These are phyloP conservation scores for Podila epicladia DNA, from an alignment of 192 early-diverging fungal species.

Conservation along the genomic window DNA sequence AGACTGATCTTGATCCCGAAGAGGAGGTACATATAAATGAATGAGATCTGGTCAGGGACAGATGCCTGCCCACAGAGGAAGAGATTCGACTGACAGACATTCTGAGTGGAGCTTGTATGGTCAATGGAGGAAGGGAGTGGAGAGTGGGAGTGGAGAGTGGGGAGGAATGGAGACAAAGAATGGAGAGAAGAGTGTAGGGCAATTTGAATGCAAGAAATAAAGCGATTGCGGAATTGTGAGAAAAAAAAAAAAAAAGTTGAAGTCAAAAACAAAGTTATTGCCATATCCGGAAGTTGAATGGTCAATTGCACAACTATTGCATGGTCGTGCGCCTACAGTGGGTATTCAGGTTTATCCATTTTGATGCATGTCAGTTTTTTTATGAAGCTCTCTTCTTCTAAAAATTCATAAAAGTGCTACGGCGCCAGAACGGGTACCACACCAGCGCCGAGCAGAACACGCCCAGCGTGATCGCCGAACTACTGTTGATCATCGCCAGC, in stretches of 20 bases:
- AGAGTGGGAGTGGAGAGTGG: conserved; percentile 9
- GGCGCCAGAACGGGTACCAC: conserved; percentile 51
- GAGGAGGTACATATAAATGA: too few relatives aligned
- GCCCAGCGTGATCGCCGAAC: conserved; percentile 51
- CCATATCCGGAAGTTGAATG: too few relatives aligned
- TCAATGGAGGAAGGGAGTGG: not conserved
- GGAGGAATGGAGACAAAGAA: not conserved
- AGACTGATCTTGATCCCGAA: too few relatives aligned
- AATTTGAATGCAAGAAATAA: not conserved
- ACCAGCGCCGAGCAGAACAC: conserved; percentile 50
- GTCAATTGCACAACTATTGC: too few relatives aligned
- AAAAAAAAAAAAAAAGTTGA: not conserved
- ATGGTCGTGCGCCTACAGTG: not conserved
- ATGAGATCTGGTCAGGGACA: too few relatives aligned
- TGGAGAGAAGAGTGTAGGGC: not conserved
- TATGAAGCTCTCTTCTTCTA: conserved; percentile 1
- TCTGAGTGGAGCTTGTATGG: too few relatives aligned
- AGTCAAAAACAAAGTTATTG: not conserved
- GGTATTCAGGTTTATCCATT: not conserved
- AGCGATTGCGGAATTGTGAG: too few relatives aligned
- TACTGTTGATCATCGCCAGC: conserved; percentile 50
- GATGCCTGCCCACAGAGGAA: too few relatives aligned
- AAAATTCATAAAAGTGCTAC: conserved; percentile 50
- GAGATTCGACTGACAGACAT: too few relatives aligned
- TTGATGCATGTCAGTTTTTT: not conserved